Evolutionary conservation across 169 alveolate genomes (phyloP), one percentile per base, ranked within the genome.

Genomic region (Plasmodium reichenowi): DNA sequence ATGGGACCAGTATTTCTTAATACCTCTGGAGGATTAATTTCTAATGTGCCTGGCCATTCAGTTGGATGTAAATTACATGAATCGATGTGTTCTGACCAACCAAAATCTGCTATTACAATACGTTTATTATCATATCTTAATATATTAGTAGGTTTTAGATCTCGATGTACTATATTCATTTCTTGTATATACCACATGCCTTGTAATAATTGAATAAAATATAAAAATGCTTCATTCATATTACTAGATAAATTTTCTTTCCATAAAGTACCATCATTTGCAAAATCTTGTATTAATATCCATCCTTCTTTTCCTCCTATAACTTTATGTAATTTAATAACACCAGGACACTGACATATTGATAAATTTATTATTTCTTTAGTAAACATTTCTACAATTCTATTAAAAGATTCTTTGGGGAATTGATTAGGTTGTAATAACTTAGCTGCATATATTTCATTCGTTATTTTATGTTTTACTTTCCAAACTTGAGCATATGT

Each of bases 21-120:
- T 3, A 95, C 97, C 43, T 95, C 97, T 8, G 97, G 97, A 6
- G 97, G 97, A 63, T 95, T 95, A 48, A 95, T 95, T 74, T 95
- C 97, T 78, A 95, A 86, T 7, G 97, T 95, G 15, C 97, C 97
- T 8, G 97, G 97, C 97, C 97, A 95, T 78, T 95, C 97, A 45
- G 92, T 64, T 13, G 95, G 94, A 38, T 74, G 90, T 52, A 88
- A 74, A 52, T 93, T 90, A 68, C 94, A 89, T 45, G 88, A 80
- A 58, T 94, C 93, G 1, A 91, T 85, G 29, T 76, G 76, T 71
- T 94, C 97, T 24, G 96, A 92, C 97, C 97, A 94, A 17, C 97
- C 97, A 75, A 94, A 94, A 88, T 94, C 97, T 3, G 96, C 97
- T 22, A 94, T 94, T 10, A 91, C 93, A 24, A 94, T 78, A 48